Evolutionary conservation across 2,329 filamentous ascomycete genomes (phyloP), one percentile per base, ranked within the genome.

Genomic region (Ceratocystis alfenasii): DNA sequence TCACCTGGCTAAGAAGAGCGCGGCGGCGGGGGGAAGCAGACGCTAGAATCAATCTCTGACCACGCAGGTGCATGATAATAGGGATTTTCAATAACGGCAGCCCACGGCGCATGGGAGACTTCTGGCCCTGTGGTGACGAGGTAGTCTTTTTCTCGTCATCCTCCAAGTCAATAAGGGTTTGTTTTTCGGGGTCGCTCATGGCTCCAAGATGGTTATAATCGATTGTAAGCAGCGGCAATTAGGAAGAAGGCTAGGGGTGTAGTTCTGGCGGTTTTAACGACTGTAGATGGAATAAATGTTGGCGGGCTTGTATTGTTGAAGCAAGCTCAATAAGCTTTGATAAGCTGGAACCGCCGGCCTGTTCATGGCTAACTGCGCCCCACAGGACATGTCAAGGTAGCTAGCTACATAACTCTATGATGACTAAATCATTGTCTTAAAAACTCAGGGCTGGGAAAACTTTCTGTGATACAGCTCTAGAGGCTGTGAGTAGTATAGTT

Each of bases 1-100:
- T 57, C 75, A 88, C 85, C 76, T 87, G 87, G 62, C 84, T 83
- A 53, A 99, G 83, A 8, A 99, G 84, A 69, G 89, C 87, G 75
- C 87, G 88, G 65, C 94, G 83, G 57, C 94, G 83, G 0, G 94
- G 94, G 1, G 92, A 96, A 22, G 88, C 85, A 1, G 92, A 96
- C 64, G 94, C 94, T 33, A 99, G 86, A 70, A 99, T 89, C 5
- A 96, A 85, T 69, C 93, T 83, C 75, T 89, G 90, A 65, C 83
- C 83, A 72, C 88, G 86, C 69, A 99, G 83, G 72, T 87, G 80
- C 71, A 83, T 83, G 67, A 99, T 79, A 66, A 91, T 86, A 17
- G 93, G 92, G 20, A 97, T 81, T 68, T 90, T 82, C 68, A 97
- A 83, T 1, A 89, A 88, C 55, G 83, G 79, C 6, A 85, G 84